Conservation (phyloP, 331 rosid genomes). For the Acacia pycnantha region DNA sequence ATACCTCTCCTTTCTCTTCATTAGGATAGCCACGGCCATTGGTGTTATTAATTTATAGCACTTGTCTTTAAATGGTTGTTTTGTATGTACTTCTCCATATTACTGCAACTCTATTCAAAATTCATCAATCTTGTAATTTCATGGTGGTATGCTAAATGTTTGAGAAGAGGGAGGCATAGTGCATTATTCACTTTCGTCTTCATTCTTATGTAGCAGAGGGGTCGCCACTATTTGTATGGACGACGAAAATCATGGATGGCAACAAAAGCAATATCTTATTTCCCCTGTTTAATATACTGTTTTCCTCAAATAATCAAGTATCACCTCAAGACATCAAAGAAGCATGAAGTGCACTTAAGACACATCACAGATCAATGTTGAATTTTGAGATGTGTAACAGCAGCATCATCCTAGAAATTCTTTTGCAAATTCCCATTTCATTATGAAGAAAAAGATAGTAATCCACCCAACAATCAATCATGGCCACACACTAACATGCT, state of each 20-base stretch:
- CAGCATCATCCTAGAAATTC: conserved; percentile 2
- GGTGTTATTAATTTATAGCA: conserved; percentile 29
- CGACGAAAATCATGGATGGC: too few relatives aligned
- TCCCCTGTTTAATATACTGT: too few relatives aligned
- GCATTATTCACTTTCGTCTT: too few relatives aligned
- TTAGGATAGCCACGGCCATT: conserved; percentile 50
- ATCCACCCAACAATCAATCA: not conserved
- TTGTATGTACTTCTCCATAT: not conserved
- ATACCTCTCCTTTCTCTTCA: conserved; percentile 54
- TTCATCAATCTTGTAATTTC: conserved; percentile 2
- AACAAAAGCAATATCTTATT: too few relatives aligned
- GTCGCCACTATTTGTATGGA: too few relatives aligned
- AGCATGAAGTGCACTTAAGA: not conserved
- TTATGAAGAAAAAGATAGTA: not conserved
- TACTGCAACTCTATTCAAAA: not conserved
- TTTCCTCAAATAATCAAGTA: not conserved
- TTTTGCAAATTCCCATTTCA: not conserved
- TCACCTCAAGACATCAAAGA: not conserved
- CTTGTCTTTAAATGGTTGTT: not conserved
- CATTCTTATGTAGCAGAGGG: too few relatives aligned
- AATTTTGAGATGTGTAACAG: not conserved
- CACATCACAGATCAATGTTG: not conserved
- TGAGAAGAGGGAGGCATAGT: too few relatives aligned
- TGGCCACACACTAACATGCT: not conserved
- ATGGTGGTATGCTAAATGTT: not conserved